Conservation (phyloP, 805 yeast species). For the Kodamaea kaohsiungensis region DNA sequence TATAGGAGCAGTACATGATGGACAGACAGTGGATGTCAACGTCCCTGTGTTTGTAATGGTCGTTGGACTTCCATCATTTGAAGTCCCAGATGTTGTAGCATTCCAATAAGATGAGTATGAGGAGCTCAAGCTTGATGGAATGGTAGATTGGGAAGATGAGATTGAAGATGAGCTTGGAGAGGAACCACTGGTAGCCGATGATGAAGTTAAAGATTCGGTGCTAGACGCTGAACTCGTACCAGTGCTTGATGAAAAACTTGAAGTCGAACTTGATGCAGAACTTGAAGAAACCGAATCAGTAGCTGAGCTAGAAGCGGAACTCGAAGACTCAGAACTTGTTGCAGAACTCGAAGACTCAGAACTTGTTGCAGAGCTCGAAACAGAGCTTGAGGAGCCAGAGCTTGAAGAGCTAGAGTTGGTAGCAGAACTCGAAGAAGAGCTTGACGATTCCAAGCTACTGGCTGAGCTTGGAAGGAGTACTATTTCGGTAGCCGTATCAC, state of each 20-base stretch:
- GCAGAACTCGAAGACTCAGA: too few species aligned
- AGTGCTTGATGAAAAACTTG: not conserved
- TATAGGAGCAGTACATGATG: not conserved
- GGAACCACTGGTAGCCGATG: not conserved
- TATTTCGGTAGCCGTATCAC: not conserved
- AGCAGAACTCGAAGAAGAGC: too few species aligned
- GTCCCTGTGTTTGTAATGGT: not conserved
- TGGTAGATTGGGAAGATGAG: not conserved
- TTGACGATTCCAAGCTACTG: too few species aligned
- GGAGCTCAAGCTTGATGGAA: not conserved
- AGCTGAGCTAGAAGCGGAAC: not conserved
- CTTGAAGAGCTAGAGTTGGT: too few species aligned
- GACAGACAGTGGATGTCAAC: not conserved
- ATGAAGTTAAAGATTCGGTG: not conserved
- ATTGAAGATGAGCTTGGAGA: not conserved
- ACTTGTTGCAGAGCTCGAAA: not conserved
- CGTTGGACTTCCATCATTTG: not conserved
- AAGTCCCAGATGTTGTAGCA: not conserved
- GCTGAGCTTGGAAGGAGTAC: not conserved
- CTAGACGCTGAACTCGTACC: too few species aligned
- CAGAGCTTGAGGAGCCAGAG: not conserved
- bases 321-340: too few species aligned
- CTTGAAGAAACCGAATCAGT: too few species aligned
- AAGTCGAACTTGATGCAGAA: not conserved
- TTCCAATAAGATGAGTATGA: not conserved